phyloP scores from a whole-genome alignment of 2,329 filamentous ascomycete genomes.

The Cladosporium cucumerinum region DNA sequence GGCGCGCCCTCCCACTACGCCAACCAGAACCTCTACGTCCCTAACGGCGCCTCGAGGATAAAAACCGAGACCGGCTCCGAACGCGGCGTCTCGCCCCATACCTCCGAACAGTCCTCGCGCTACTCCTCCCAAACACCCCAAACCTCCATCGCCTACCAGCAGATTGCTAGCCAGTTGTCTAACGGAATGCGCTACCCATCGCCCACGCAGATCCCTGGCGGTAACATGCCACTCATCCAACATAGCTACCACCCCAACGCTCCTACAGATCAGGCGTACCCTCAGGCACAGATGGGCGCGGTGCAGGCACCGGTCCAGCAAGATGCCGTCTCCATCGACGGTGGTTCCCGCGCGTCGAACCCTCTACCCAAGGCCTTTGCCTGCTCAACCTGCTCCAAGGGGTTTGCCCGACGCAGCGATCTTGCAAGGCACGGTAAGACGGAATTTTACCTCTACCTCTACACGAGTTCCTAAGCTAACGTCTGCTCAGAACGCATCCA shows the following conservation, averaged over 20 bases:
- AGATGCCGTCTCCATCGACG: conserved; percentile 37
- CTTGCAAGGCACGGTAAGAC: conserved; percentile 85
- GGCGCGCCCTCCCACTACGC: conserved; percentile 32
- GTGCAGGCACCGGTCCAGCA: conserved; percentile 33
- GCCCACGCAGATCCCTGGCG: conserved; percentile 43
- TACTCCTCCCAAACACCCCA: conserved; percentile 57
- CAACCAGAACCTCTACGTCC: conserved; percentile 45
- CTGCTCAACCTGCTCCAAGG: conserved; percentile 85
- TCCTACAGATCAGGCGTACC: conserved; percentile 45
- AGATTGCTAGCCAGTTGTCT: conserved; percentile 49
- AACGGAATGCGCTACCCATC: conserved; percentile 55
- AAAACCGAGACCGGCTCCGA: conserved; percentile 59
- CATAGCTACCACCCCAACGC: conserved; percentile 52
- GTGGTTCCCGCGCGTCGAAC: conserved; percentile 36
- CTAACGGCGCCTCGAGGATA: conserved; percentile 49
- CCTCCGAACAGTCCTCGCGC: conserved; percentile 54
- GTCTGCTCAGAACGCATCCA: conserved; percentile 78
- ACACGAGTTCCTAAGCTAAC: conserved; percentile 29
- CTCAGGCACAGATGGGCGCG: conserved; percentile 34
- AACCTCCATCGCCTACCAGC: conserved; percentile 43
- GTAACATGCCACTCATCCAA: conserved; percentile 51
- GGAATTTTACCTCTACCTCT: not conserved
- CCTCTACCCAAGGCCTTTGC: conserved; percentile 72
- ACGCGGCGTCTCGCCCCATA: conserved; percentile 54
- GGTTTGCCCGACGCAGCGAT: conserved; percentile 90